phyloP scores from a whole-genome alignment of 495 filamentous ascomycete species.

The Neurospora cerealis region DNA sequence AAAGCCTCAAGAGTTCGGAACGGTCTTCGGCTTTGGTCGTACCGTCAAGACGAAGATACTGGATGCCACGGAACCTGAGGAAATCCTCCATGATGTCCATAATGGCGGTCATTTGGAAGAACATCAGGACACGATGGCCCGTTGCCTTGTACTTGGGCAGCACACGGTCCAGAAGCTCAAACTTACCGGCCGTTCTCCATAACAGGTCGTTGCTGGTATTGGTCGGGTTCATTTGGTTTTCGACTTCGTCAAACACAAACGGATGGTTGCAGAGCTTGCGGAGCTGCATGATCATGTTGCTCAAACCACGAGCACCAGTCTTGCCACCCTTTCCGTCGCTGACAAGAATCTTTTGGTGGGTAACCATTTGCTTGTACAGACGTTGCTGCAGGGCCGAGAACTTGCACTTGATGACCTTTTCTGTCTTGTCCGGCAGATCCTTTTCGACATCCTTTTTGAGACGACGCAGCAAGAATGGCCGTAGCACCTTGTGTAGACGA shows the following conservation, averaged over 20 bases:
- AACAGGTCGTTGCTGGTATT: slow-evolving; percentile 82
- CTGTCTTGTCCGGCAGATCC: slow-evolving; percentile 94
- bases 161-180: slow-evolving; percentile 86
- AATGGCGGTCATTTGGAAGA: slow-evolving; percentile 99
- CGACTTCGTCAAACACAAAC: slow-evolving; percentile 95
- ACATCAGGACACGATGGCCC: slow-evolving; percentile 93
- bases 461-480: slow-evolving; percentile 94
- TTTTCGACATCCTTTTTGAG: slow-evolving; percentile 99
- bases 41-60: slow-evolving; percentile 88
- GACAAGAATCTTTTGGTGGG: slow-evolving; percentile 84
- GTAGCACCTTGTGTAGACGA: slow-evolving; percentile 93
- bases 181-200: slow-evolving; percentile 95
- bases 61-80: slow-evolving; percentile 66
- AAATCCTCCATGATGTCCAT: slow-evolving; percentile 99
- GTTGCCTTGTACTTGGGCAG: slow-evolving; percentile 85
- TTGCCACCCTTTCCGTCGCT: slow-evolving; percentile 94
- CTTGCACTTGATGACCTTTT: slow-evolving; percentile 97
- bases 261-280: slow-evolving; percentile 99
- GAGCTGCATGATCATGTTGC: slow-evolving; percentile 99
- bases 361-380: slow-evolving; percentile 93
- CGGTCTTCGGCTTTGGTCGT: slow-evolving; percentile 96
- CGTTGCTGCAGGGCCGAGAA: slow-evolving; percentile 90
- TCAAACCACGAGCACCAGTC: slow-evolving; percentile 87
- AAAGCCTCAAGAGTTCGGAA: slow-evolving; percentile 75
- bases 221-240: slow-evolving; percentile 92